Evolutionary conservation across 2,329 filamentous ascomycete genomes (phyloP), one percentile per base, ranked within the genome.

Genomic region (Coniella vitis): DNA sequence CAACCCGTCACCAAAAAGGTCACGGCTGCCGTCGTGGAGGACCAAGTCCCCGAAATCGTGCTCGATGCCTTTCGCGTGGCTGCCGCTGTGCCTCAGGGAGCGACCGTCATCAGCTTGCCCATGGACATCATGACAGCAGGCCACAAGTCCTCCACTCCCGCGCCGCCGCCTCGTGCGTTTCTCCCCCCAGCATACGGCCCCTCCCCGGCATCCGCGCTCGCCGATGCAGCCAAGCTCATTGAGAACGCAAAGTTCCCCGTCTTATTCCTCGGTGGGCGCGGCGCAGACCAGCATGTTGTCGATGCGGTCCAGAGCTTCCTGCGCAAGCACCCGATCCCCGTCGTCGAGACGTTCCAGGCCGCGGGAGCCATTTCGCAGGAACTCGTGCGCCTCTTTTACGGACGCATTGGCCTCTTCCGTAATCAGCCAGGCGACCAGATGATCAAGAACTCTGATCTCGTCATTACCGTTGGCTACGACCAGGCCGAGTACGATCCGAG

Each of bases 281-380:
- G 70, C 4, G 66, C 67, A 7, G 66, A 65, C 42, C 58, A 63
- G 8, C 57, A 62, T 10, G 68, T 71, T 4, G 69, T 74, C 3
- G 58, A 55, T 1, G 67, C 66, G 1, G 66, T 73, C 9, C 69
- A 69, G 9, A 57, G 61, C 0, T 66, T 74, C 42, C 62, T 73
- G 8, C 56, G 57, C 7, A 66, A 64, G 40, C 63, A 67, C 53
- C 68, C 68, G 1, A 63, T 73, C 7, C 69, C 70, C 1, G 69
- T 73, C 2, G 63, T 74, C n/a, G 71, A 74, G 58, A 74, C 71
- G 0, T 74, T 74, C 57, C 71, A 74, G 58, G 71, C 71, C 1
- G 71, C 71, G 1, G 71, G 71, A 7, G 69, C 70, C 12, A 65
- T 74, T 13, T 65, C 69, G 4, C 59, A 67, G 47, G 67, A 70